phyloP scores from a whole-genome alignment of 768 basidiomycete species.

The Naganishia antarctica region DNA sequence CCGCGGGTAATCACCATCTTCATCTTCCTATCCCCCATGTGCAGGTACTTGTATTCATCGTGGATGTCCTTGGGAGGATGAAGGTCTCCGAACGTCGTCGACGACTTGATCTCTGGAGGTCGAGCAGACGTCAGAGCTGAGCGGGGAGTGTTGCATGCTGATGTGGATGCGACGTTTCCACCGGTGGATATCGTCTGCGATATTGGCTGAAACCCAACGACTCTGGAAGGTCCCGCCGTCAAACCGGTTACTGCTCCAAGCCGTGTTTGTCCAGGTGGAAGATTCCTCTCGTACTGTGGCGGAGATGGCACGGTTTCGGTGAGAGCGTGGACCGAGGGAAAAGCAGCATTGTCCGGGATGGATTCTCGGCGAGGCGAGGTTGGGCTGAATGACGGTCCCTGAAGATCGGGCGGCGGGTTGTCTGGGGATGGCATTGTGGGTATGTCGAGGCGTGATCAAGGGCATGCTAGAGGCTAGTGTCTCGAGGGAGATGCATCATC shows the following conservation, averaged over 20 bases:
- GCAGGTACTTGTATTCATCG: slow-evolving; percentile 13
- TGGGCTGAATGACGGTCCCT: neutral
- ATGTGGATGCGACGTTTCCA: neutral
- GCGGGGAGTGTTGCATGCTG: neutral
- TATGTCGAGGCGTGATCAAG: too few relatives aligned
- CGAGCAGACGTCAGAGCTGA: slow-evolving; percentile 5
- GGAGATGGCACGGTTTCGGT: slow-evolving; percentile 9
- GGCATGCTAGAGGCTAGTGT: too few relatives aligned
- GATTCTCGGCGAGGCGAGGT: slow-evolving; percentile 12
- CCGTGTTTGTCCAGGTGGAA: slow-evolving; percentile 4
- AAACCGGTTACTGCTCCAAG: neutral
- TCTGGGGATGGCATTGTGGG: neutral
- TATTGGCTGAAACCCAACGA: slow-evolving; percentile 11
- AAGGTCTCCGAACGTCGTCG: neutral
- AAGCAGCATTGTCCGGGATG: slow-evolving; percentile 10
- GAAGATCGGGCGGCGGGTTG: neutral
- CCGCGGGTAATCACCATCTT: slow-evolving; percentile 8
- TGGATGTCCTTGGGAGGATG: slow-evolving; percentile 6
- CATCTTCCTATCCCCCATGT: slow-evolving; percentile 16
- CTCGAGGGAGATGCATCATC: too few relatives aligned
- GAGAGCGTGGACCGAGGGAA: neutral
- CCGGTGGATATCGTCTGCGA: neutral
- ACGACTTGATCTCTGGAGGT: neutral
- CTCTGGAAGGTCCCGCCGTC: slow-evolving; percentile 4
- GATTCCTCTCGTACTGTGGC: slow-evolving; percentile 8